Evolutionary conservation across 192 early-diverging fungal species (phyloP).

Genomic region (Backusella sp.): DNA sequence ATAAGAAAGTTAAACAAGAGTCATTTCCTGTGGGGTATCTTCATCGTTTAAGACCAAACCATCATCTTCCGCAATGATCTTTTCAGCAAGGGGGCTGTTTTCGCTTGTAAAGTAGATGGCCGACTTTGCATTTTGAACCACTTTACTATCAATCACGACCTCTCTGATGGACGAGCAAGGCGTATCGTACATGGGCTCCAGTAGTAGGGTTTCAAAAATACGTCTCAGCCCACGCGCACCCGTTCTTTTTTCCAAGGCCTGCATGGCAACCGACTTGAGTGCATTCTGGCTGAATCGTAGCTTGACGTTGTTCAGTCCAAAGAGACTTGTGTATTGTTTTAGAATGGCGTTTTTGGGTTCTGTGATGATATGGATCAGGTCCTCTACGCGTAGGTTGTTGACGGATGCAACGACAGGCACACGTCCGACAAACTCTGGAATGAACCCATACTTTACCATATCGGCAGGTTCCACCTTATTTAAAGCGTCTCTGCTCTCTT

Average conservation of each 20-base stretch:
- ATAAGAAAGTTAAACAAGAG: conserved; percentile 10
- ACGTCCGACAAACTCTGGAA: conserved; percentile 90
- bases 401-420: conserved; percentile 83
- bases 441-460: conserved; percentile 82
- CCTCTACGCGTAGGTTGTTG: conserved; percentile 60
- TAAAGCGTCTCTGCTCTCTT: conserved; percentile 22
- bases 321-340: conserved; percentile 77
- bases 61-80: conserved; percentile 18
- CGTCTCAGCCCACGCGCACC: conserved; percentile 84
- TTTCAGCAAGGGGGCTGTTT: conserved; percentile 19
- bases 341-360: conserved; percentile 84
- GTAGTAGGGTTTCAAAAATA: conserved; percentile 77
- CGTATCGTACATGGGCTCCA: conserved; percentile 81
- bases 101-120: conserved; percentile 58
- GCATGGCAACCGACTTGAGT: conserved; percentile 67
- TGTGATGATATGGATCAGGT: conserved; percentile 70
- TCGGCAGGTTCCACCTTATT: conserved; percentile 47
- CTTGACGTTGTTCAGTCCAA: conserved; percentile 59
- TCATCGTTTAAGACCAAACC: background rate
- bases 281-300: conserved; percentile 72
- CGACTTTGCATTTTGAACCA: conserved; percentile 58
- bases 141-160: conserved; percentile 71
- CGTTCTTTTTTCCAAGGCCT: conserved; percentile 78
- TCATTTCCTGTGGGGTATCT: conserved; percentile 23
- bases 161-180: conserved; percentile 70